phyloP scores from a whole-genome alignment of 2,329 filamentous ascomycete species.

The Neofusicoccum ribis region DNA sequence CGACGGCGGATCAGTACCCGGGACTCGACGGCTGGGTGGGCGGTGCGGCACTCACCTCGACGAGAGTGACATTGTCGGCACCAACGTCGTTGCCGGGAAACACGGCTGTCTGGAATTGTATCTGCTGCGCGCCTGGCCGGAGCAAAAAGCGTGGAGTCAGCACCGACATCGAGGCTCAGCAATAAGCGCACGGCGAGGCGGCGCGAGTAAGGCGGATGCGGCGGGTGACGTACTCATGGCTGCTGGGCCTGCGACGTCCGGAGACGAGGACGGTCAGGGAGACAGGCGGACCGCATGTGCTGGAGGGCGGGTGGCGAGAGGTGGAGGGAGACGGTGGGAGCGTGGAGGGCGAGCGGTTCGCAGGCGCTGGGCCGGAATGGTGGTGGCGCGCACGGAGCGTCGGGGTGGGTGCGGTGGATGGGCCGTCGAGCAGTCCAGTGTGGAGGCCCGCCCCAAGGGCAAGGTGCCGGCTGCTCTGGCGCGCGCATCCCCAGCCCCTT shows the following conservation, averaged over 20 bases:
- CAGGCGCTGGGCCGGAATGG: neutral
- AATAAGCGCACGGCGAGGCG: neutral
- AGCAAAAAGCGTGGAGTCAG: neutral
- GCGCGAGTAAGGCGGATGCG: neutral
- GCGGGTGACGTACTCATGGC: slow-evolving; percentile 41
- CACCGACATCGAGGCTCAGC: neutral
- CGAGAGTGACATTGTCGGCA: slow-evolving; percentile 17
- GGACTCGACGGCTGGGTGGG: neutral
- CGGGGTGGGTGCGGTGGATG: slow-evolving; percentile 11
- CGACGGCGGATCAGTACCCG: neutral
- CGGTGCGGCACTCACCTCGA: slow-evolving; percentile 1
- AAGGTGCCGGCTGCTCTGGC: neutral
- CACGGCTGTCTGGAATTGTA: slow-evolving; percentile 20
- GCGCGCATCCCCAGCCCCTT: slow-evolving; percentile 16
- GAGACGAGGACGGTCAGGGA: slow-evolving; percentile 21
- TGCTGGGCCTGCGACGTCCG: slow-evolving; percentile 23
- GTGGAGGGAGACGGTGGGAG: neutral
- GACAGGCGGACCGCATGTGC: neutral
- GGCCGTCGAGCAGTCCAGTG: neutral
- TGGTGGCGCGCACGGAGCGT: slow-evolving; percentile 13
- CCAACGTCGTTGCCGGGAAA: slow-evolving; percentile 6
- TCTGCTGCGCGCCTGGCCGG: slow-evolving; percentile 15
- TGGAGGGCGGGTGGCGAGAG: neutral
- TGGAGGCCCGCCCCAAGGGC: neutral
- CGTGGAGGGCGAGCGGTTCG: neutral